A percentile compares a stretch with the other conserved stretches of the same genome.
These are phyloP conservation scores for Claviceps capensis DNA, from an alignment of 2,329 filamentous ascomycete genomes.

Conservation along the genomic window DNA sequence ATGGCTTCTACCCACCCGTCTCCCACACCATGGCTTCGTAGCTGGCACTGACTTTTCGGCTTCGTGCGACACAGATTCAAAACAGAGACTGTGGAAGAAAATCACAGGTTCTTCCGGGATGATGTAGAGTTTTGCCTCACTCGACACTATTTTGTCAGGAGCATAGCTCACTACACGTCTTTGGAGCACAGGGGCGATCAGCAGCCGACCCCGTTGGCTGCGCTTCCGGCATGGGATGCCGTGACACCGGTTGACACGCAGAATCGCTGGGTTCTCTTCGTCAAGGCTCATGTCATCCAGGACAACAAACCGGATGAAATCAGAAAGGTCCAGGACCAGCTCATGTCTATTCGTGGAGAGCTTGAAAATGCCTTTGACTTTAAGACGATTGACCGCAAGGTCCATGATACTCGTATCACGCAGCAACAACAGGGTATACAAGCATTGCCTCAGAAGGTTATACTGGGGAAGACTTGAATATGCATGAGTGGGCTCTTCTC, in stretches of 20 bases:
- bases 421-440: slow-evolving; percentile 24
- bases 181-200: slow-evolving; percentile 13
- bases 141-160: slow-evolving; percentile 29
- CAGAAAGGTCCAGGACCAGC: slow-evolving; percentile 37
- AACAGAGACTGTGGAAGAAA: slow-evolving; percentile 39
- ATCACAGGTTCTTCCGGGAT: slow-evolving; percentile 38
- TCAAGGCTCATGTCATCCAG: slow-evolving; percentile 39
- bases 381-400: slow-evolving; percentile 35
- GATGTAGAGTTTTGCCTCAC: slow-evolving; percentile 39
- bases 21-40: not conserved
- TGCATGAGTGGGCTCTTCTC: too few species aligned
- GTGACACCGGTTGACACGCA: slow-evolving; percentile 35
- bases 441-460: slow-evolving; percentile 24
- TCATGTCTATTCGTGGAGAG: slow-evolving; percentile 31
- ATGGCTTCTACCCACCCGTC: slow-evolving; percentile 5
- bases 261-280: slow-evolving; percentile 40
- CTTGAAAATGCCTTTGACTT: slow-evolving; percentile 41
- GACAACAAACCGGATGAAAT: slow-evolving; percentile 45
- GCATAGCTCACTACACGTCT: slow-evolving; percentile 18
- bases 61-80: slow-evolving; percentile 28
- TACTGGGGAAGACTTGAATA: slow-evolving; percentile 18
- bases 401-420: slow-evolving; percentile 36
- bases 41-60: slow-evolving; percentile 1
- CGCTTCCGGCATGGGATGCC: slow-evolving; percentile 32
- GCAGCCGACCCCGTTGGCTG: slow-evolving; percentile 9